Percentiles rank a stretch among this genome's conserved stretches.
phyloP scores from a whole-genome alignment of 1,139 yeast species.

The Kodamaea anthophila region DNA sequence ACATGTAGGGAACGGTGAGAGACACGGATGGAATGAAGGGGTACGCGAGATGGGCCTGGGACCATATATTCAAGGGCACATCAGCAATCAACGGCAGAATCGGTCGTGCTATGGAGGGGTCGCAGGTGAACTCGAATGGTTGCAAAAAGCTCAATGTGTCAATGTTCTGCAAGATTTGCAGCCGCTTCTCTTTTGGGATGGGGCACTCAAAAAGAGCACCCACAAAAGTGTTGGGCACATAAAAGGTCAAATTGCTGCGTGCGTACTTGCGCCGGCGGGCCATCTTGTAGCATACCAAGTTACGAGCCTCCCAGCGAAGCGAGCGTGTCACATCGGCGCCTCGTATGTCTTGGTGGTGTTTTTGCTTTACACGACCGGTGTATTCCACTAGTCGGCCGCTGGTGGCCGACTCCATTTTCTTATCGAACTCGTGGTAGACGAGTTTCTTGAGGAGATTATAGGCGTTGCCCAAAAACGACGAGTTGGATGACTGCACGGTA shows the following conservation, averaged over 20 bases:
- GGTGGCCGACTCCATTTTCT: constrained; percentile 17
- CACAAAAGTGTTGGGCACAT: constrained; percentile 54
- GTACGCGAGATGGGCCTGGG: constrained; percentile 18
- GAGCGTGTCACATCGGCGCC: constrained; percentile 20
- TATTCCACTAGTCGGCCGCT: constrained; percentile 20
- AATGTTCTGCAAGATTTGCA: constrained; percentile 15
- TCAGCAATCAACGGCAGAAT: constrained; percentile 59
- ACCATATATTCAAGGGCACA: constrained; percentile 44
- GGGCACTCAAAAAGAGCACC: constrained; percentile 63
- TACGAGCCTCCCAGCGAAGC: constrained; percentile 25
- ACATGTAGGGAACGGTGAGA: constrained; percentile 54
- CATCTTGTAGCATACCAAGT: constrained; percentile 50
- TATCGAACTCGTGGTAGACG: constrained; percentile 14
- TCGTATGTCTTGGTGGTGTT: constrained; percentile 18
- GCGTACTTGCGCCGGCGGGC: constrained; percentile 62
- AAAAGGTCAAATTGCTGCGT: constrained; percentile 40
- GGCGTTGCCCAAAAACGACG: constrained; percentile 9
- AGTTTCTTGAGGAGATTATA: constrained; percentile 1
- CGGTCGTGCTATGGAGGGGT: constrained; percentile 34
- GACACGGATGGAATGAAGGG: constrained; percentile 21
- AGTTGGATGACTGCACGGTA: constrained; percentile 12
- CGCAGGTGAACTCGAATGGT: constrained; percentile 26
- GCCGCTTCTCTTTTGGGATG: constrained; percentile 19
- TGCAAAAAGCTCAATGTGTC: constrained; percentile 7
- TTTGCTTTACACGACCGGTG: constrained; percentile 18